A percentile compares a stretch with the other conserved stretches of the same genome.
Evolutionary conservation across 2,329 filamentous ascomycete species (phyloP).

Genomic region (Paecilomyces formosus): DNA sequence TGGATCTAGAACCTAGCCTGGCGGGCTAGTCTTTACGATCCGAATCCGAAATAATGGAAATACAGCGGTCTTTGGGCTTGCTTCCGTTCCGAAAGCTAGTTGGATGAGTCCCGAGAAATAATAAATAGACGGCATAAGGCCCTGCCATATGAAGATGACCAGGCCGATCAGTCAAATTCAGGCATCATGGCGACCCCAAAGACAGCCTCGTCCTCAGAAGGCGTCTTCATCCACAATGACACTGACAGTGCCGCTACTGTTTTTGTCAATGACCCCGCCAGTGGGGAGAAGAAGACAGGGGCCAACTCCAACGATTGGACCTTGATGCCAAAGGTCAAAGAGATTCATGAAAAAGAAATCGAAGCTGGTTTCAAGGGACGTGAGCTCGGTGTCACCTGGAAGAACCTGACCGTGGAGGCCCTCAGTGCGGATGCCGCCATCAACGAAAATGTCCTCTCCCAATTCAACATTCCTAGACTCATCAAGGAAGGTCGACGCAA

Average conservation of each 20-base stretch:
- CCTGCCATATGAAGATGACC: background rate
- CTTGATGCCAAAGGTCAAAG: slow-evolving; percentile 43
- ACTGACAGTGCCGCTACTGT: slow-evolving; percentile 2
- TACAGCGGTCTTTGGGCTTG: background rate
- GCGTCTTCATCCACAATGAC: background rate
- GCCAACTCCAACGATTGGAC: slow-evolving; percentile 40
- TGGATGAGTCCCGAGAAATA: background rate
- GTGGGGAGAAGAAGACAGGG: background rate
- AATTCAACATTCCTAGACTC: slow-evolving; percentile 50
- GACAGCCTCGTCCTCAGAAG: background rate
- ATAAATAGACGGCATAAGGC: background rate
- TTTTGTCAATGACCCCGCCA: background rate
- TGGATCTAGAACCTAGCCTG: background rate
- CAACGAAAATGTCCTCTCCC: slow-evolving; percentile 57
- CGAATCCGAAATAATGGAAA: background rate
- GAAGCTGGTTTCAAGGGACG: slow-evolving; percentile 42
- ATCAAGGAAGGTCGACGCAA: slow-evolving; percentile 48
- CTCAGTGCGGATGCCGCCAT: slow-evolving; percentile 55
- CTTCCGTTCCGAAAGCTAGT: background rate
- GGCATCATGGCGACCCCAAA: background rate
- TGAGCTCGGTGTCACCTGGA: slow-evolving; percentile 58
- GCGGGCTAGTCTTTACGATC: background rate
- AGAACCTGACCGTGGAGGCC: slow-evolving; percentile 56
- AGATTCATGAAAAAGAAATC: slow-evolving; percentile 36
- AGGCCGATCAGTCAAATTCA: background rate